Percentiles rank a stretch among this genome's conserved stretches.
phyloP scores from a whole-genome alignment of 192 early-diverging fungal species.

The Phlyctochytrium arcticum region DNA sequence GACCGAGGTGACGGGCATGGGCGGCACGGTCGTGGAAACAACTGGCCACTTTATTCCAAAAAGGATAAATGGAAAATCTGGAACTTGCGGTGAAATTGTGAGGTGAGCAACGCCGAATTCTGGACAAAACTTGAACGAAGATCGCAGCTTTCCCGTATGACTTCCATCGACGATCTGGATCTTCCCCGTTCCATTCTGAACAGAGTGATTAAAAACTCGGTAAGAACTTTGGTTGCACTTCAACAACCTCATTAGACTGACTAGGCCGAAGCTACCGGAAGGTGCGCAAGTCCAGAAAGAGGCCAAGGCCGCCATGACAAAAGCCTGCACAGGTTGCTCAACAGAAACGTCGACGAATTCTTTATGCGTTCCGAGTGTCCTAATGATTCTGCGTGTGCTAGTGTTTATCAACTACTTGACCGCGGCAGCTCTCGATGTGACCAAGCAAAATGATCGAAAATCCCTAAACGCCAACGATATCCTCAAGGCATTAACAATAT shows the following conservation, averaged over 20 bases:
- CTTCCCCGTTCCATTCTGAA: conserved; percentile 22
- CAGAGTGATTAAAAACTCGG: conserved; percentile 21
- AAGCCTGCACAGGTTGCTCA: conserved; percentile 16
- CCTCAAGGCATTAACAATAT: conserved; percentile 28
- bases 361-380: not conserved
- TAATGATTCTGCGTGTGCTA: too few species aligned
- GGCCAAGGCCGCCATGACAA: conserved; percentile 18
- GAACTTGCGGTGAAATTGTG: too few species aligned
- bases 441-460: conserved; percentile 23
- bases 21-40: too few species aligned
- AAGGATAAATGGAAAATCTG: too few species aligned
- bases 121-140: too few species aligned
- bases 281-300: conserved; percentile 25
- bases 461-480: conserved; percentile 32
- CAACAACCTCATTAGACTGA: too few species aligned
- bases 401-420: conserved; percentile 44
- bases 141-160: too few species aligned
- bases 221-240: not conserved
- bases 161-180: conserved; percentile 26
- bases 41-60: too few species aligned
- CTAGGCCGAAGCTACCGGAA: conserved; percentile 28
- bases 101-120: too few species aligned
- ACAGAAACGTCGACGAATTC: not conserved
- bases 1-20: too few species aligned
- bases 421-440: conserved; percentile 28